These are phyloP conservation scores for Kuraishia floccosa DNA, from an alignment of 805 yeast genomes.

Conservation along the genomic window DNA sequence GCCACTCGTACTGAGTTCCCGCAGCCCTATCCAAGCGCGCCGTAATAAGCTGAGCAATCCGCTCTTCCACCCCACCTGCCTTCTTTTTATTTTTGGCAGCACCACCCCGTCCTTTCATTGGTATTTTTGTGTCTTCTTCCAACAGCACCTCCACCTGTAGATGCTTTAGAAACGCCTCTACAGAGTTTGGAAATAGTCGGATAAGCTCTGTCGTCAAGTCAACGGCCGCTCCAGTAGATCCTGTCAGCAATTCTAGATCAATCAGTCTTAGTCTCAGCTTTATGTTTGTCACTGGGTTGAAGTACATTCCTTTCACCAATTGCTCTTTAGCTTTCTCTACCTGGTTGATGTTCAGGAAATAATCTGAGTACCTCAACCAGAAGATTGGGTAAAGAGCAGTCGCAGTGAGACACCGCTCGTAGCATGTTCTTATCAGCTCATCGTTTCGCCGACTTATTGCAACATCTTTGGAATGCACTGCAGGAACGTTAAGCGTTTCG, in stretches of 20 bases:
- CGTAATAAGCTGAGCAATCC: too few species aligned
- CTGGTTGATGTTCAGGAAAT: slow-evolving; percentile 18
- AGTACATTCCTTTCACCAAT: slow-evolving; percentile 22
- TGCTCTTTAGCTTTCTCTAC: slow-evolving; percentile 25
- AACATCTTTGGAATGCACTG: slow-evolving; percentile 8
- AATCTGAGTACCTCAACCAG: slow-evolving; percentile 41
- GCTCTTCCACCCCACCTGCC: too few species aligned
- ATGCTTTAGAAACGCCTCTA: slow-evolving; percentile 28
- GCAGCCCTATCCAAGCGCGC: too few species aligned
- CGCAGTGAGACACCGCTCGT: slow-evolving; percentile 35
- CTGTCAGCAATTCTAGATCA: slow-evolving; percentile 29
- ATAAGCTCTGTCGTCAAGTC: slow-evolving; percentile 14
- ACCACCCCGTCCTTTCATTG: too few species aligned
- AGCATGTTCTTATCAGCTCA: slow-evolving; percentile 20
- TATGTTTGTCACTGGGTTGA: slow-evolving; percentile 15
- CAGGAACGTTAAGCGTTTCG: slow-evolving; percentile 19
- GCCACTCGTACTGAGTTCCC: slow-evolving; percentile 13
- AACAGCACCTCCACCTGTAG: slow-evolving; percentile 27
- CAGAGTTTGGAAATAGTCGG: slow-evolving; percentile 18
- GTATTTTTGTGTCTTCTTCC: slow-evolving; percentile 6
- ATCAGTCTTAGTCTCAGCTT: slow-evolving; percentile 25
- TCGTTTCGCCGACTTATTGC: slow-evolving; percentile 9
- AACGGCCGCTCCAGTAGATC: slow-evolving; percentile 25
- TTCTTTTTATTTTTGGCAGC: too few species aligned
- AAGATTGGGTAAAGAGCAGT: slow-evolving; percentile 32